Conservation (phyloP, 2,329 filamentous ascomycete species). For the Drechslerella coelobrocha region DNA sequence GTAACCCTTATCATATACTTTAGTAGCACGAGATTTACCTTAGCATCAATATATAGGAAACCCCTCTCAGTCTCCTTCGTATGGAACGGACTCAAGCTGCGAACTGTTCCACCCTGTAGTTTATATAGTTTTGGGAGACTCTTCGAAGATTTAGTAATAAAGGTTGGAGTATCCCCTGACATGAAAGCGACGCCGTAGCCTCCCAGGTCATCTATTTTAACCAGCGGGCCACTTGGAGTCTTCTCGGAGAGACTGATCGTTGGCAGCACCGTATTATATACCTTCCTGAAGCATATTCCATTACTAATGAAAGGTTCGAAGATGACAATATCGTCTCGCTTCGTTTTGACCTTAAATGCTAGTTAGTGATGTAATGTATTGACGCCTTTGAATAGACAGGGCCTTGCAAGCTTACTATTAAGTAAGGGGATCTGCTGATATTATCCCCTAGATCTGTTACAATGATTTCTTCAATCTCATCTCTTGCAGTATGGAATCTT, state of each 20-base stretch:
- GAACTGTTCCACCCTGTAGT: slow-evolving; percentile 72
- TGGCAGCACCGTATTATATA: slow-evolving; percentile 46
- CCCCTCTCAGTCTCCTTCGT: slow-evolving; percentile 78
- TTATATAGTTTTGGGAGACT: slow-evolving; percentile 77
- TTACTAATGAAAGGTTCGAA: slow-evolving; percentile 75
- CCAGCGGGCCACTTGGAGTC: slow-evolving; percentile 64
- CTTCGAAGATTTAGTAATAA: slow-evolving; percentile 81
- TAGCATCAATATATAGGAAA: slow-evolving; percentile 79
- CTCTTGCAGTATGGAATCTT: slow-evolving; percentile 65
- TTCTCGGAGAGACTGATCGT: slow-evolving; percentile 54
- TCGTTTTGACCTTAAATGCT: slow-evolving; percentile 70
- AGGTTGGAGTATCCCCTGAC: slow-evolving; percentile 77
- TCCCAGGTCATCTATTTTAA: slow-evolving; percentile 69
- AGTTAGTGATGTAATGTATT: slow-evolving; percentile 14
- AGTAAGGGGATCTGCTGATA: slow-evolving; percentile 73
- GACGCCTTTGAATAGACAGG: background rate
- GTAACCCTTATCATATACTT: background rate
- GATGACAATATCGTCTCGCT: slow-evolving; percentile 80
- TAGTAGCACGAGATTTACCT: slow-evolving; percentile 56
- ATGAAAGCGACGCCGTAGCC: slow-evolving; percentile 85
- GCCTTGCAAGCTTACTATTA: slow-evolving; percentile 70
- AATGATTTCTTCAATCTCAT: slow-evolving; percentile 77
- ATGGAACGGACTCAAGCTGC: slow-evolving; percentile 77
- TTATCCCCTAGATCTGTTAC: slow-evolving; percentile 84
- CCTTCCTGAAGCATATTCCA: slow-evolving; percentile 44